Conservation (phyloP, 169 alveolate genomes). For the Cryptosporidium andersoni region DNA sequence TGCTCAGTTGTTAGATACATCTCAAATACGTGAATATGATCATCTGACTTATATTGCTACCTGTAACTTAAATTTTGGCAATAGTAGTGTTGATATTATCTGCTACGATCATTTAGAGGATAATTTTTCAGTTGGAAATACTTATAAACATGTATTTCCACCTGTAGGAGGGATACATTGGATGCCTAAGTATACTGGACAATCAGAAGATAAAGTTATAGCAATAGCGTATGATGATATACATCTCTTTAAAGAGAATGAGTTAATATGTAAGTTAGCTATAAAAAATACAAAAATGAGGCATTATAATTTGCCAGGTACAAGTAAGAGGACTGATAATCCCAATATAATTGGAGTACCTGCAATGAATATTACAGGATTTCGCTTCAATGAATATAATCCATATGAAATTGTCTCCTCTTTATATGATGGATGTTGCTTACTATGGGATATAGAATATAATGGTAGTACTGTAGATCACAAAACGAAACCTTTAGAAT, state of each 20-base stretch:
- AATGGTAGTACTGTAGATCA: neutral
- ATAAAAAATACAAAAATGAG: conserved; percentile 38
- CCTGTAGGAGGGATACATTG: conserved; percentile 68
- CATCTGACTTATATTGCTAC: conserved; percentile 36
- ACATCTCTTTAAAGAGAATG: conserved; percentile 33
- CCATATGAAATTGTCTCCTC: conserved; percentile 29
- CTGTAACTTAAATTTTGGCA: conserved; percentile 12
- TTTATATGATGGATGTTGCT: conserved; percentile 46
- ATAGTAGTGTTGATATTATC: conserved; percentile 34
- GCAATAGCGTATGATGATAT: conserved; percentile 60
- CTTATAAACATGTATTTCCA: conserved; percentile 37
- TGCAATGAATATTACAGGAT: conserved; percentile 36
- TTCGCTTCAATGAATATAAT: conserved; percentile 15
- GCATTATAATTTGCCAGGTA: conserved; percentile 7
- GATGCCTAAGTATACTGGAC: conserved; percentile 39
- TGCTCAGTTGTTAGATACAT: conserved; percentile 17
- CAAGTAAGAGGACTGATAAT: neutral
- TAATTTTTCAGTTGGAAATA: conserved; percentile 42
- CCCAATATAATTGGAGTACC: too few species aligned
- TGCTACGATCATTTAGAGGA: conserved; percentile 12
- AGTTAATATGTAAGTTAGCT: conserved; percentile 39
- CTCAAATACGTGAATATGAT: conserved; percentile 6
- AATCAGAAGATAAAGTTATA: conserved; percentile 24
- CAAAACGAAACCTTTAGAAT: neutral
- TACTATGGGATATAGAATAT: conserved; percentile 21